Evolutionary conservation across 176 grass and related monocot genomes (phyloP).

Genomic region (Ensete ventricosum): DNA sequence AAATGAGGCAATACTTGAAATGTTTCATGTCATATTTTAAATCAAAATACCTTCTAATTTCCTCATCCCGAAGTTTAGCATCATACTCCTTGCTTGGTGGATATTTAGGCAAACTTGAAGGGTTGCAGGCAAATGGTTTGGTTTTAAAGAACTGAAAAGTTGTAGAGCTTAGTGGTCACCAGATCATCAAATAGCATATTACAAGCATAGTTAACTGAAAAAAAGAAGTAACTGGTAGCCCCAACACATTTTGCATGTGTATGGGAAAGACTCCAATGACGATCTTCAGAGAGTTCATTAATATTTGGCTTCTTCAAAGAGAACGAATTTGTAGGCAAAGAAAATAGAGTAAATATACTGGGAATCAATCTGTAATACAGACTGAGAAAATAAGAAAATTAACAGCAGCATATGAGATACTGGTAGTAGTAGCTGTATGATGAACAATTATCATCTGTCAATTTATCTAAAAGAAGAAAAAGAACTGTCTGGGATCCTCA

Average conservation of each 20-base stretch:
- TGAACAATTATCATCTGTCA: neutral
- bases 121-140: constrained; percentile 50
- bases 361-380: neutral
- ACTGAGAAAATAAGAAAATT: neutral
- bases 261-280: neutral
- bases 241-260: neutral
- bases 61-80: constrained; percentile 58
- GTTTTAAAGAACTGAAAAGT: constrained; percentile 56
- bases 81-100: constrained; percentile 90
- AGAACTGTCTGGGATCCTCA: too few relatives aligned
- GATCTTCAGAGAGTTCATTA: neutral
- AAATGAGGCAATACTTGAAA: neutral
- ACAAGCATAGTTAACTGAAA: neutral
- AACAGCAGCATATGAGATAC: neutral
- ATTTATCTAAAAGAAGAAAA: neutral
- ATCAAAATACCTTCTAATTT: constrained; percentile 31
- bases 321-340: neutral
- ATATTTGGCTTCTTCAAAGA: neutral
- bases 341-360: neutral
- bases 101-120: constrained; percentile 55
- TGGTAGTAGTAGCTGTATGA: neutral
- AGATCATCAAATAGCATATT: neutral
- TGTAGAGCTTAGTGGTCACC: constrained; percentile 13
- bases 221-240: neutral
- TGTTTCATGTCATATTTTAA: neutral